Conservation (phyloP, 371 early-diverging fungal genomes). For the Dichotomocladium elegans region DNA sequence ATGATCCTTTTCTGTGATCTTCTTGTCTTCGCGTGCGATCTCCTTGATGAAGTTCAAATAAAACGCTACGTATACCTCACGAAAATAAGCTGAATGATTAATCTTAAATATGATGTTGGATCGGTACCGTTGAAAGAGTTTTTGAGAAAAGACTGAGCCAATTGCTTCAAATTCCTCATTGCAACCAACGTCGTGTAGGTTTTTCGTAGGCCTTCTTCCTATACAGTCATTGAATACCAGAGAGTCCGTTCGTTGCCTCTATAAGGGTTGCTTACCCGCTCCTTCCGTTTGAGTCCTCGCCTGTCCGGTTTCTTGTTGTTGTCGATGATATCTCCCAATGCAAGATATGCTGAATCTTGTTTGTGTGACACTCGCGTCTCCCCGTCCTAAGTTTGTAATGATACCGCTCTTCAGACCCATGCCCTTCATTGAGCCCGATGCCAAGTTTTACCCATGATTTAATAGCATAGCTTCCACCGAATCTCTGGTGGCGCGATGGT, state of each 20-base stretch:
- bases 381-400: slow-evolving; percentile 45
- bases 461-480: slow-evolving; percentile 57
- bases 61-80: no score
- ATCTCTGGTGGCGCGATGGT: slow-evolving; percentile 51
- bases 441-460: slow-evolving; percentile 37
- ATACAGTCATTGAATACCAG: not conserved
- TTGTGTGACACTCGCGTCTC: slow-evolving; percentile 30
- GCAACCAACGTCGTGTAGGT: slow-evolving; percentile 24
- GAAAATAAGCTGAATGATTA: no score
- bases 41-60: slow-evolving; percentile 54
- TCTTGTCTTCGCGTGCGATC: slow-evolving; percentile 56
- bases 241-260: not conserved
- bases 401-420: not conserved
- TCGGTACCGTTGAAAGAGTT: slow-evolving; percentile 65
- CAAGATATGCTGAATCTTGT: slow-evolving; percentile 40
- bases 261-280: slow-evolving; percentile 7
- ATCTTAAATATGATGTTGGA: no score
- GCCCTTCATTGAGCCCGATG: not conserved
- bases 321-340: slow-evolving; percentile 39
- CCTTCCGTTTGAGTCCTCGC: slow-evolving; percentile 30
- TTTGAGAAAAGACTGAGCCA: slow-evolving; percentile 44
- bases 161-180: slow-evolving; percentile 23
- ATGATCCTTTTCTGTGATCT: slow-evolving; percentile 51
- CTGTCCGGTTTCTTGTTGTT: slow-evolving; percentile 32
- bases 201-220: slow-evolving; percentile 19